phyloP scores from a whole-genome alignment of 495 filamentous ascomycete genomes.

The Xylaria telfairii region DNA sequence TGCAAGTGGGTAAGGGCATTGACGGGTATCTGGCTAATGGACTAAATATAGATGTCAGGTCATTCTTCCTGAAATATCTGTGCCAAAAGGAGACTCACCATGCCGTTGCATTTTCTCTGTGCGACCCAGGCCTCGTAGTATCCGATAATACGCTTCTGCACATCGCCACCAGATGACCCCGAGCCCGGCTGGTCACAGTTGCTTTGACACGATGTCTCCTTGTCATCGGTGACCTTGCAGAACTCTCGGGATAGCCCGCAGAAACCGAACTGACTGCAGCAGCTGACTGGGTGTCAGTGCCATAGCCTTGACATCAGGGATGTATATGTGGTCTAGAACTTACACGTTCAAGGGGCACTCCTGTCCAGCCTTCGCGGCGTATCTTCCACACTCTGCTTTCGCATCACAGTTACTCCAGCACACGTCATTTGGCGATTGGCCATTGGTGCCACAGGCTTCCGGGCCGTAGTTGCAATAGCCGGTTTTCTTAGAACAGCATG shows the following conservation, averaged over 20 bases:
- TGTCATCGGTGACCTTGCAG: neutral
- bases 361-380: slow-evolving; percentile 19
- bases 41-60: slow-evolving; percentile 5
- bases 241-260: slow-evolving; percentile 18
- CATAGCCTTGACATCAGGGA: too few species aligned
- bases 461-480: slow-evolving; percentile 31
- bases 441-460: slow-evolving; percentile 28
- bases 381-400: slow-evolving; percentile 42
- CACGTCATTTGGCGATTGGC: slow-evolving; percentile 7
- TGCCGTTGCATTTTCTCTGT: too few species aligned
- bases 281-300: too few species aligned
- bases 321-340: too few species aligned
- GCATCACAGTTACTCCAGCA: slow-evolving; percentile 40
- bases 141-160: slow-evolving; percentile 27
- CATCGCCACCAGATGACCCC: slow-evolving; percentile 19
- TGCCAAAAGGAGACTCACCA: too few species aligned
- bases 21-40: slow-evolving; percentile 24
- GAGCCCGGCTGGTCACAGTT: slow-evolving; percentile 7
- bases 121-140: slow-evolving; percentile 32
- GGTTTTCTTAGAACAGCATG: slow-evolving; percentile 27
- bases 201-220: neutral
- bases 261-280: slow-evolving; percentile 23
- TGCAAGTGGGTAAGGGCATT: slow-evolving; percentile 36
- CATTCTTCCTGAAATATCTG: neutral
- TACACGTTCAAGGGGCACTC: slow-evolving; percentile 27